Evolutionary conservation across 2,329 filamentous ascomycete species (phyloP).

Genomic region (Daldinia eschscholtzii): DNA sequence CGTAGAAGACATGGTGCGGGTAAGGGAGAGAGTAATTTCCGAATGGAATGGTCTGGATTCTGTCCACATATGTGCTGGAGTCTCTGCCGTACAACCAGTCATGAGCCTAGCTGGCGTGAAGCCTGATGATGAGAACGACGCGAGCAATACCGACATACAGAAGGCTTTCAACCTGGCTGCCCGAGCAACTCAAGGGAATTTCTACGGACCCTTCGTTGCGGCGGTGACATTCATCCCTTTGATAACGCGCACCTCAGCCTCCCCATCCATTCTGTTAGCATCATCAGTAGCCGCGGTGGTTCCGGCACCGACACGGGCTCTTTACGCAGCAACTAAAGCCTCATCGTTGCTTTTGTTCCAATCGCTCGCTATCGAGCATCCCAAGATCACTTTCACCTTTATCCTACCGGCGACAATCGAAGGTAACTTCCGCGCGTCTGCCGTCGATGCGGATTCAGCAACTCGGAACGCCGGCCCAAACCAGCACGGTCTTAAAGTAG

Average conservation of each 20-base stretch:
- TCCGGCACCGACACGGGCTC: conserved; percentile 52
- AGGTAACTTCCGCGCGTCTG: conserved; percentile 53
- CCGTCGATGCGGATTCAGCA: conserved; percentile 49
- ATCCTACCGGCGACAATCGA: conserved; percentile 53
- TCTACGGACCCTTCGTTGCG: conserved; percentile 50
- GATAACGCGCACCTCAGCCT: conserved; percentile 50
- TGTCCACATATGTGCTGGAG: conserved; percentile 52
- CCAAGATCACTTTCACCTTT: conserved; percentile 50
- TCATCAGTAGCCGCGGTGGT: conserved; percentile 51
- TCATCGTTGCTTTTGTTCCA: conserved; percentile 53
- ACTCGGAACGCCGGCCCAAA: conserved; percentile 46
- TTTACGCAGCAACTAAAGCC: conserved; percentile 54
- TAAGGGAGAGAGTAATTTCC: conserved; percentile 44
- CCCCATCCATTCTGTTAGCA: conserved; percentile 49
- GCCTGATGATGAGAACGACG: conserved; percentile 40
- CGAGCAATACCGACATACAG: conserved; percentile 43
- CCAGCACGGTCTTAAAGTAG: conserved; percentile 51
- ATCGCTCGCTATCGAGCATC: conserved; percentile 53
- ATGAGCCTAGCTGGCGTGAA: conserved; percentile 48
- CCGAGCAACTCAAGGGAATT: conserved; percentile 50
- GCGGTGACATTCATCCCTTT: conserved; percentile 51
- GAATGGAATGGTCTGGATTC: conserved; percentile 53
- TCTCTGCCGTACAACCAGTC: conserved; percentile 53
- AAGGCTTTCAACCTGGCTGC: conserved; percentile 44
- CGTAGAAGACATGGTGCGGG: conserved; percentile 48